phyloP scores from a whole-genome alignment of 345 rosid species.

The Erucastrum elatum region DNA sequence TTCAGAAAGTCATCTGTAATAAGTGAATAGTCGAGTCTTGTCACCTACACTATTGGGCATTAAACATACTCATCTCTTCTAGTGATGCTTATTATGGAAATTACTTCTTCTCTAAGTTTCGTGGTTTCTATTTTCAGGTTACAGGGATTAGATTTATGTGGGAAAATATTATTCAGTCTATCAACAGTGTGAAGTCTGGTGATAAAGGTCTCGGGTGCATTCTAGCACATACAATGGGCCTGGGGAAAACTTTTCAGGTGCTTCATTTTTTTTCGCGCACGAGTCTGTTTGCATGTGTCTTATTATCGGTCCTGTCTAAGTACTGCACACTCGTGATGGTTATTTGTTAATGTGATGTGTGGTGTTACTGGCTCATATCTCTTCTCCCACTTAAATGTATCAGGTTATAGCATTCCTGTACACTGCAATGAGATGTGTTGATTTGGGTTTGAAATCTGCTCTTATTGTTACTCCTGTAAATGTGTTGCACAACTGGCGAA shows the following conservation, averaged over 20 bases:
- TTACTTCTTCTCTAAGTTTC: conserved; percentile 25
- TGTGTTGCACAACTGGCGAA: conserved; percentile 98
- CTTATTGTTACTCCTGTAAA: conserved; percentile 97
- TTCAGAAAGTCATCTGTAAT: background rate
- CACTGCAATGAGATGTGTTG: conserved; percentile 89
- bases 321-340: background rate
- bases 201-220: conserved; percentile 99
- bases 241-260: conserved; percentile 99
- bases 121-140: conserved; percentile 58
- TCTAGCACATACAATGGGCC: conserved; percentile 99
- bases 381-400: conserved; percentile 10
- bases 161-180: conserved; percentile 96
- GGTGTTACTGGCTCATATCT: conserved; percentile 26
- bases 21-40: background rate
- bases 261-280: conserved; percentile 21
- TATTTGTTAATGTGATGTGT: conserved; percentile 14
- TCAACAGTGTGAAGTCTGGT: conserved; percentile 78
- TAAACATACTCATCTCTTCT: conserved; percentile 13
- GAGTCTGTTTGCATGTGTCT: conserved; percentile 5
- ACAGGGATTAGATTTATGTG: conserved; percentile 96
- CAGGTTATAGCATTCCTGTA: conserved; percentile 99
- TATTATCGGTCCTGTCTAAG: background rate
- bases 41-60: conserved; percentile 4
- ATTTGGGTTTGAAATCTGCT: conserved; percentile 85
- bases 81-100: conserved; percentile 1